Percentiles rank a stretch among this genome's conserved stretches.
Evolutionary conservation across 371 early-diverging fungal genomes (phyloP).

Genomic region (Circinella minor): DNA sequence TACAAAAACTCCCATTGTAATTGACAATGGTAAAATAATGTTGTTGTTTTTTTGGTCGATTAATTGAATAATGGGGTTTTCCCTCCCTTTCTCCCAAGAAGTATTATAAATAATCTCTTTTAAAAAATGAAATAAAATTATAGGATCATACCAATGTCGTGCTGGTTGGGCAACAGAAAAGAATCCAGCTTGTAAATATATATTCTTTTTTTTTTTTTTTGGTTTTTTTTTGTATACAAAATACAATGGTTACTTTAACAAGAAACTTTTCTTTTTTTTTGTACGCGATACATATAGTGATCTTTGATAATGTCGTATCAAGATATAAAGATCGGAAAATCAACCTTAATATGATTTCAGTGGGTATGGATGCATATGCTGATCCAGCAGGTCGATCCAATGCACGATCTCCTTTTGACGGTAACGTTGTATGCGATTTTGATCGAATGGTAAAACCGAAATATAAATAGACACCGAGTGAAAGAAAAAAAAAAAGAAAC

Average conservation of each 20-base stretch:
- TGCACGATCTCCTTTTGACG: conserved; percentile 80
- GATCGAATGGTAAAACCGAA: conserved; percentile 63
- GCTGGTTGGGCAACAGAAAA: conserved; percentile 84
- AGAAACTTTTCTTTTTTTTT: background rate
- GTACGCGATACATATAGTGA: conserved; percentile 50
- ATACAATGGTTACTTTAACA: background rate
- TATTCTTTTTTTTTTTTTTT: background rate
- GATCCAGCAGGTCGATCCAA: conserved; percentile 74
- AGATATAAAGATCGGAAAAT: conserved; percentile 80
- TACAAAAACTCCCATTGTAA: conserved; percentile 55
- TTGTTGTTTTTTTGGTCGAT: too few species aligned
- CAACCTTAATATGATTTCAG: conserved; percentile 60
- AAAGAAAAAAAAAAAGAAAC: background rate
- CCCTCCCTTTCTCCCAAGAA: too few species aligned
- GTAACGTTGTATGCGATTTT: conserved; percentile 67
- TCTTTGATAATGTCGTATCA: conserved; percentile 82
- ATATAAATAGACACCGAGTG: too few species aligned
- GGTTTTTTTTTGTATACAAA: too few species aligned
- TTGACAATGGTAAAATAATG: conserved; percentile 62
- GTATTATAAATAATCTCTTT: too few species aligned
- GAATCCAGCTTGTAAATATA: conserved; percentile 61
- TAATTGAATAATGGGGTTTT: too few species aligned
- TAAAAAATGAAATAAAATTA: too few species aligned
- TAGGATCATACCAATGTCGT: conserved; percentile 79
- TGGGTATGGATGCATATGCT: conserved; percentile 78